These are phyloP conservation scores for Penicilliopsis zonata DNA, from an alignment of 495 filamentous ascomycete species.

Conservation along the genomic window DNA sequence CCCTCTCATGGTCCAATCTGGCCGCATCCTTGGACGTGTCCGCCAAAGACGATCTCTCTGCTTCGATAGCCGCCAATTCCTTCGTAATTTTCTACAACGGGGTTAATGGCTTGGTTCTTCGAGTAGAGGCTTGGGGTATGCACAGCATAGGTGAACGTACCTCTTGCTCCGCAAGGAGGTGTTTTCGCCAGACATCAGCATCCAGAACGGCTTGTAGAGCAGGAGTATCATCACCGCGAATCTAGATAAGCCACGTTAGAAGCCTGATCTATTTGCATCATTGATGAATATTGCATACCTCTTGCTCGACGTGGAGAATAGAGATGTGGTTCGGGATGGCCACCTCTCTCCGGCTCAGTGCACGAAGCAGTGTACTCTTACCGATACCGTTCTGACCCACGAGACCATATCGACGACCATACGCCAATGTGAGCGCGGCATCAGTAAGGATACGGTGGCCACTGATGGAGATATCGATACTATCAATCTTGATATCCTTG, in stretches of 20 bases:
- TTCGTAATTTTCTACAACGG: conserved; percentile 61
- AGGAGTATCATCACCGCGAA: conserved; percentile 90
- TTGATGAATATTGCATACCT: conserved; percentile 40
- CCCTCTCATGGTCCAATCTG: conserved; percentile 71
- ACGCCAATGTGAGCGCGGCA: conserved; percentile 79
- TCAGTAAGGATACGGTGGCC: conserved; percentile 83
- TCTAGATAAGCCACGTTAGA: conserved; percentile 44
- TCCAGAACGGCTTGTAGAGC: conserved; percentile 93
- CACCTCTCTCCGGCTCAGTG: conserved; percentile 86
- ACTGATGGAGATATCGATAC: conserved; percentile 85
- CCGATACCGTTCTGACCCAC: conserved; percentile 99
- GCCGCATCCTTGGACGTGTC: conserved; percentile 80
- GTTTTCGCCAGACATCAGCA: conserved; percentile 97
- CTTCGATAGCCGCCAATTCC: conserved; percentile 67
- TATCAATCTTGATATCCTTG: conserved; percentile 98
- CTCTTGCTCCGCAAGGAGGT: conserved; percentile 79
- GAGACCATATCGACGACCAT: conserved; percentile 89
- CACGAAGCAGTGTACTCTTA: conserved; percentile 89
- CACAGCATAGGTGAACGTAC: conserved; percentile 31
- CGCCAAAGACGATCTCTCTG: conserved; percentile 65
- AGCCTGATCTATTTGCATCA: not conserved
- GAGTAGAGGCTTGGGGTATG: not conserved
- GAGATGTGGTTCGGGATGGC: conserved; percentile 94
- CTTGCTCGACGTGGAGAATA: conserved; percentile 97
- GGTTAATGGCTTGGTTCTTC: not conserved